Evolutionary conservation across 2,329 filamentous ascomycete species (phyloP).

Genomic region (Triangularia setosa): DNA sequence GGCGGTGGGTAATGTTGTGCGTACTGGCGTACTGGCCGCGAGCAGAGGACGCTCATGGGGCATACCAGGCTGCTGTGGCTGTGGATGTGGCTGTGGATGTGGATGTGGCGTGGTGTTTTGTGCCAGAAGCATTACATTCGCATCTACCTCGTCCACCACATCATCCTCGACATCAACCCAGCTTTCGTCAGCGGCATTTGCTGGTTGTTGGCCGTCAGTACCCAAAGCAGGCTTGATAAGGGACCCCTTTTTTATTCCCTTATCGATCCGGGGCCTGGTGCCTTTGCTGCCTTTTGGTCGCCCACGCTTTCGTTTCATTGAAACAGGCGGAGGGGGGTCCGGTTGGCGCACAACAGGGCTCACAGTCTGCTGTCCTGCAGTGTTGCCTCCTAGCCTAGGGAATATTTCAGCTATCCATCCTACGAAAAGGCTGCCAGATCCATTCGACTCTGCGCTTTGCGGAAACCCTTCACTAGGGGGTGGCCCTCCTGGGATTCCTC

Average conservation of each 20-base stretch:
- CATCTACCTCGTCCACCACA: slow-evolving; percentile 22
- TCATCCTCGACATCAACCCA: slow-evolving; percentile 45
- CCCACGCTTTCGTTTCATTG: slow-evolving; percentile 41
- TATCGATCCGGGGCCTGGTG: slow-evolving; percentile 44
- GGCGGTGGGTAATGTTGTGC: slow-evolving; percentile 16
- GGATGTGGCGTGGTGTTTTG: slow-evolving; percentile 10
- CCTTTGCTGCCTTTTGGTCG: slow-evolving; percentile 56
- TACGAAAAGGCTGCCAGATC: slow-evolving; percentile 54
- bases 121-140: slow-evolving; percentile 24
- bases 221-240: slow-evolving; percentile 20
- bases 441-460: slow-evolving; percentile 52
- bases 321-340: slow-evolving; percentile 14
- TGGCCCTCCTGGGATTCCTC: slow-evolving; percentile 53
- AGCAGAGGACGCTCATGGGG: neutral
- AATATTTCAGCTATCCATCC: slow-evolving; percentile 63
- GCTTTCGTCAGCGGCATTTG: slow-evolving; percentile 34
- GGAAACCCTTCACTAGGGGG: slow-evolving; percentile 52
- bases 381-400: slow-evolving; percentile 38
- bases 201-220: slow-evolving; percentile 7
- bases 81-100: slow-evolving; percentile 10
- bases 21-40: neutral
- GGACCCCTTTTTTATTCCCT: slow-evolving; percentile 48
- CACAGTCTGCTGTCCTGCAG: slow-evolving; percentile 20
- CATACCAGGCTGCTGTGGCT: neutral
- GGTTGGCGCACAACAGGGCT: slow-evolving; percentile 25